Base-by-base conservation (phyloP, 202 grass and related monocot species). In the Tripidium arundinaceum region DNA sequence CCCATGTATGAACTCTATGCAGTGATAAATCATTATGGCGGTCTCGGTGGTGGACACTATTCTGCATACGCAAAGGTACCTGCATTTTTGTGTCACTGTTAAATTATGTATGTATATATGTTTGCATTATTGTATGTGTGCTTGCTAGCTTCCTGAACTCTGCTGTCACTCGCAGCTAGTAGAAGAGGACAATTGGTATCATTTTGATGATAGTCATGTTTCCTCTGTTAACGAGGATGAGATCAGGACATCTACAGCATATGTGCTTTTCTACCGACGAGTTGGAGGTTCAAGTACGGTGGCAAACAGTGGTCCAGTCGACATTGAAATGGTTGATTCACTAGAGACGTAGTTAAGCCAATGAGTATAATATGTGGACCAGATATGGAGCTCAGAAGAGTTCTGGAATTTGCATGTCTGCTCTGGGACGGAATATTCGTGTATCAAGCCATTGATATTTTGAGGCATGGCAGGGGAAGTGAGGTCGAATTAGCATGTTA, bases 121-220 rank as follows among this genome's bases (percentile, higher is more conserved):
- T 58, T 42, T 68, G 13, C 3, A 12, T 77, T 80, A 12, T 28
- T 73, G 6, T 55, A 54, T 62, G 24, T 77, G 37, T 42, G 33
- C 74, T 45, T 52, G 40, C 60, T 5, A 25, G 29, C 22, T 73
- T 37, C 34, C 55, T 87, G 70, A 73, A 80, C 68, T 76, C 11
- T 78, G 8, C 5, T 65, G 75, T 58, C 21, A 38, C 75, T 62
- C 61, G 75, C 87, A 99, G 96, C 72, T 91, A 75, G 88, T 88
- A 40, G 90, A 93, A 85, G 92, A 96, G 65, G 81, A 99, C 46
- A 91, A 69, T 7, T 99, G 96, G 96, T 96, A 93, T 74, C 90
- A 99, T 83, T 99, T 99, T 81, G 96, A 99, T 82, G 96, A 99
- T 62, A 96, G 96, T 62, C 90, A 96, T 52, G 96, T 99, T 29